Conservation (phyloP, 1,284 basidiomycete genomes). For the Cryptococcus sp. region DNA sequence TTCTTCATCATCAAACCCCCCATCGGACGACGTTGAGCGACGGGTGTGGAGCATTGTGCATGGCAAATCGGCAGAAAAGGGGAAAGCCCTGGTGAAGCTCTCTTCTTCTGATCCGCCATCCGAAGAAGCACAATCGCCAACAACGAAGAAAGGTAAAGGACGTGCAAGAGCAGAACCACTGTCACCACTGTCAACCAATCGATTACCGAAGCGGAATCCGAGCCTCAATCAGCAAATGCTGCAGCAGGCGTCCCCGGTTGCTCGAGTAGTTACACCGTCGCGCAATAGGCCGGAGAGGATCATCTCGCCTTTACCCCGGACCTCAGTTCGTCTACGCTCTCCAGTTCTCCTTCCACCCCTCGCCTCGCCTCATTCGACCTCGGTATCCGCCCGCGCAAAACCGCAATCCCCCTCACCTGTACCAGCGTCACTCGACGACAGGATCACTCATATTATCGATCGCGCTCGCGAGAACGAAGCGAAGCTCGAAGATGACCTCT, state of each 20-base stretch:
- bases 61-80: not conserved
- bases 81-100: constrained; percentile 11
- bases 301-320: constrained; percentile 7
- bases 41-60: too few species aligned
- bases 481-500: not conserved
- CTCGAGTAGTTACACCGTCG: not conserved
- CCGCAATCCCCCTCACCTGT: not conserved
- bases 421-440: not conserved
- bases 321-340: not conserved
- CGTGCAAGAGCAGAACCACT: not conserved
- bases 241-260: not conserved
- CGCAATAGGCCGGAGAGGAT: not conserved
- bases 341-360: too few species aligned
- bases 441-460: not conserved
- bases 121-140: not conserved
- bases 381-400: not conserved
- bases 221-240: not conserved
- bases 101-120: not conserved
- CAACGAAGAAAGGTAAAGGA: not conserved
- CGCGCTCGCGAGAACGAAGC: not conserved
- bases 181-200: not conserved
- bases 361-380: not conserved
- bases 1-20: constrained; percentile 4
- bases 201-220: not conserved
- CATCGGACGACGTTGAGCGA: not conserved